phyloP scores from a whole-genome alignment of 129 eudicot genomes.

The Glebionis coronaria region DNA sequence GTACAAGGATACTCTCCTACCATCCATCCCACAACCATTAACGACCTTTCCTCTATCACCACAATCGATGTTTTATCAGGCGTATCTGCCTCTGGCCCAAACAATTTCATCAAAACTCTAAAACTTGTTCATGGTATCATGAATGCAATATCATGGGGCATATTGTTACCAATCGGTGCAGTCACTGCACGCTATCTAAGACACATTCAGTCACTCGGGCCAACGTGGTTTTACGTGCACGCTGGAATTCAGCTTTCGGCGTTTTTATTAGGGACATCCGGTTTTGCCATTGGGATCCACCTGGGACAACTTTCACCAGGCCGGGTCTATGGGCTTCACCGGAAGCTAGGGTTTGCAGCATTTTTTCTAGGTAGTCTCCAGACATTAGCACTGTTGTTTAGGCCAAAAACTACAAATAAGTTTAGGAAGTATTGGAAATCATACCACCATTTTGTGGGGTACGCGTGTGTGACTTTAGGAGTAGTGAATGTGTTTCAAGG shows the following conservation, averaged over 20 bases:
- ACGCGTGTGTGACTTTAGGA: slow-evolving; percentile 82
- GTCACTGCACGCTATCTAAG: slow-evolving; percentile 69
- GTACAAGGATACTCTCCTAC: slow-evolving; percentile 98
- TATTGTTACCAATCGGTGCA: slow-evolving; percentile 69
- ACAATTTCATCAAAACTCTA: slow-evolving; percentile 36
- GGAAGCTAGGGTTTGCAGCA: slow-evolving; percentile 71
- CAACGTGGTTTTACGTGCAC: slow-evolving; percentile 84
- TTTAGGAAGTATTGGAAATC: slow-evolving; percentile 96
- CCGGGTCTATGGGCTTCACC: slow-evolving; percentile 67
- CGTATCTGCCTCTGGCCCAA: slow-evolving; percentile 32
- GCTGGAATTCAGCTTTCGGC: slow-evolving; percentile 76
- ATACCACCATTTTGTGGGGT: slow-evolving; percentile 97
- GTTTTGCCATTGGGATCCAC: slow-evolving; percentile 70
- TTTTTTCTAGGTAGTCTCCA: slow-evolving; percentile 78
- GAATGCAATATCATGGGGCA: slow-evolving; percentile 85
- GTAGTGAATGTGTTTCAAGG: slow-evolving; percentile 93
- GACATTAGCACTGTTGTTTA: slow-evolving; percentile 73
- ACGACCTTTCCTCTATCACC: slow-evolving; percentile 65
- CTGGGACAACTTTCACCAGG: slow-evolving; percentile 75
- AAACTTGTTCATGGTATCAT: slow-evolving; percentile 61
- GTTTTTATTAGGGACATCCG: slow-evolving; percentile 57
- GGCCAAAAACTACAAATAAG: slow-evolving; percentile 81
- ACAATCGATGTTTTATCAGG: slow-evolving; percentile 79
- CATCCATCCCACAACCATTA: slow-evolving; percentile 72
- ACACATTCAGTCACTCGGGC: slow-evolving; percentile 65